Conservation (phyloP, 495 filamentous ascomycete species). For the Cercophora sp. region DNA sequence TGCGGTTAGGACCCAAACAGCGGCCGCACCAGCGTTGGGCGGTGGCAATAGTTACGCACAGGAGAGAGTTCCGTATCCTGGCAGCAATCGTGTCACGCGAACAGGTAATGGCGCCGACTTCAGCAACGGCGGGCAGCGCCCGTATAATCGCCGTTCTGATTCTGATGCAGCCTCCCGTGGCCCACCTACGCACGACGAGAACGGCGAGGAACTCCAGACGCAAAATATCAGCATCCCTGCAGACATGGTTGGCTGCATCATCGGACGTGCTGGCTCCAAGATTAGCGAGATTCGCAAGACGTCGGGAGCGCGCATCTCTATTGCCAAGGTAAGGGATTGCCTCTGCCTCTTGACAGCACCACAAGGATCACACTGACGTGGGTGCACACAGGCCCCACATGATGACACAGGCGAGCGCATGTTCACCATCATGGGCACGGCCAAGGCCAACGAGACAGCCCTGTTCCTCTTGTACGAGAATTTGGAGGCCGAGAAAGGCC, state of each 20-base stretch:
- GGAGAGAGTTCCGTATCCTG: constrained; percentile 51
- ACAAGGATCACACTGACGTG: neutral
- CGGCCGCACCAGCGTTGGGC: constrained; percentile 42
- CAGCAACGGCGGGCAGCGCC: constrained; percentile 66
- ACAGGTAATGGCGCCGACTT: constrained; percentile 98
- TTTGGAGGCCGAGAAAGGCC: constrained; percentile 96
- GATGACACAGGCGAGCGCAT: constrained; percentile 97
- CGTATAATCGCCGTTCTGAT: constrained; percentile 73
- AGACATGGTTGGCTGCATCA: constrained; percentile 99
- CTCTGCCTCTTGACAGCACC: neutral
- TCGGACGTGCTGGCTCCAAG: constrained; percentile 88
- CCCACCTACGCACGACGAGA: constrained; percentile 81
- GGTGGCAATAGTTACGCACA: constrained; percentile 26
- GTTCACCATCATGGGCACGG: constrained; percentile 98
- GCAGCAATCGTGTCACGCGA: constrained; percentile 74
- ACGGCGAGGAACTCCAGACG: constrained; percentile 95
- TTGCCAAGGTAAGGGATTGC: constrained; percentile 65
- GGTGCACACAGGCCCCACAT: constrained; percentile 71
- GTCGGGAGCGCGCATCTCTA: constrained; percentile 94
- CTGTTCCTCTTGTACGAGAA: constrained; percentile 97
- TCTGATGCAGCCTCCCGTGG: constrained; percentile 69
- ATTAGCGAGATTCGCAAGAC: constrained; percentile 97
- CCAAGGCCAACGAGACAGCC: constrained; percentile 87
- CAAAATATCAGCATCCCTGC: constrained; percentile 99
- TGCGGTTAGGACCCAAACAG: constrained; percentile 73